A percentile compares a stretch with the other conserved stretches of the same genome.
These are phyloP conservation scores for Tetrahymena malaccensis DNA, from an alignment of 73 alveolate genomes.

Conservation along the genomic window DNA sequence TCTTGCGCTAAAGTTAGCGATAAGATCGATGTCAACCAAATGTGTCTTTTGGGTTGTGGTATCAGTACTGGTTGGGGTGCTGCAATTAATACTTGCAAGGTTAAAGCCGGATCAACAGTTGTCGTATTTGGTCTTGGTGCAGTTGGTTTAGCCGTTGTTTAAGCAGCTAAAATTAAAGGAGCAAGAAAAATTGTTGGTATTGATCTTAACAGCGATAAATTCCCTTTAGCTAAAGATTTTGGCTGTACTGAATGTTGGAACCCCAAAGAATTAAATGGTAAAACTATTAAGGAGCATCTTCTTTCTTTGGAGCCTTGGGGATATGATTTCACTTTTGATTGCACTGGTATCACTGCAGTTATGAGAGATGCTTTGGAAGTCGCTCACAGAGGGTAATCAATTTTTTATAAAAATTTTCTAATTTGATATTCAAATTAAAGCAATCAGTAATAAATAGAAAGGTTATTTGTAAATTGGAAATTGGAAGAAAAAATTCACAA, in stretches of 20 bases:
- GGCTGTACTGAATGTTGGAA: constrained; percentile 83
- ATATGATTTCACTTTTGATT: constrained; percentile 77
- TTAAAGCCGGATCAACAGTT: constrained; percentile 71
- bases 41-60: constrained; percentile 89
- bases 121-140: constrained; percentile 91
- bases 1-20: constrained; percentile 71
- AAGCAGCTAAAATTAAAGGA: constrained; percentile 70
- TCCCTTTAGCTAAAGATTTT: constrained; percentile 71
- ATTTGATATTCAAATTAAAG: no score
- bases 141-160: constrained; percentile 85
- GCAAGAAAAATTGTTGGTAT: constrained; percentile 74
- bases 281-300: constrained; percentile 60
- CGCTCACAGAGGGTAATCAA: constrained; percentile 69
- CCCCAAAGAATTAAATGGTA: constrained; percentile 56
- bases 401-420: no score
- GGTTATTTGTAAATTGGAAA: no score
- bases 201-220: constrained; percentile 73
- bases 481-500: no score
- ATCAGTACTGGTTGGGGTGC: constrained; percentile 92
- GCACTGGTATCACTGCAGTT: constrained; percentile 70
- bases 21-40: constrained; percentile 40
- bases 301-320: constrained; percentile 79
- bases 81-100: constrained; percentile 64
- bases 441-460: no score
- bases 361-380: constrained; percentile 77